Evolutionary conservation across 83 land plant species (phyloP), one percentile per base, ranked within the genome.

Genomic region (Picea mariana): DNA sequence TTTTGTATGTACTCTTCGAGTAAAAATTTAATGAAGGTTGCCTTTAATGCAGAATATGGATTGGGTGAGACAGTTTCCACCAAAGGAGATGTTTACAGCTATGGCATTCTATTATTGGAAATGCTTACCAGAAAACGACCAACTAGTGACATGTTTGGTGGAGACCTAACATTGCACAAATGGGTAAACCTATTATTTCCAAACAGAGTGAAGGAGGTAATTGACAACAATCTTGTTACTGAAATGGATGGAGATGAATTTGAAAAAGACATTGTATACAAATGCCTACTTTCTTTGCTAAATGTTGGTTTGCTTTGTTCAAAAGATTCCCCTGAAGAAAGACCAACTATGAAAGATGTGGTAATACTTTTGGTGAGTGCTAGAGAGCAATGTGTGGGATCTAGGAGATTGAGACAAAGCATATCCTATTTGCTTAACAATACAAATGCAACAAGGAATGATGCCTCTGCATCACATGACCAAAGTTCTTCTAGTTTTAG

Each of bases 291-390:
- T 75, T 9, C 38, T 1, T 21, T 75, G 20, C 1, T 52, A 12
- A 1, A 21, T 34, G 13, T 75, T 18, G 78, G 78, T 18, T 75
- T 75, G 61, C 23, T 75, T 7, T 75, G 78, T n/a, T 34, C 78
- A 49, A 75, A 44, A 21, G 78, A 75, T 1, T 47, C 27, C 11
- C 61, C 78, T 75, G 21, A 75, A 49, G 13, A 75, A 9, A 0
- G 60, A 21, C 78, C 61, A 47, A 52, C 6, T 75, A 75, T 52
- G 78, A 75, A 1, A 49, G 78, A 52, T 5, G 26, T 75, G 0
- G 47, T 44, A 6, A 44, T 0, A 44, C 0, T 44, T 44, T 44
- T 44, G 47, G 47, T 44, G 47, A 44, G 47, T 6, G 8, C 8
- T 44, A 44, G 8, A 44, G 47, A 44, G 47, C 47, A 44, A 6